Evolutionary conservation across 495 filamentous ascomycete species (phyloP), one percentile per base, ranked within the genome.

Genomic region (Podospora sp.): DNA sequence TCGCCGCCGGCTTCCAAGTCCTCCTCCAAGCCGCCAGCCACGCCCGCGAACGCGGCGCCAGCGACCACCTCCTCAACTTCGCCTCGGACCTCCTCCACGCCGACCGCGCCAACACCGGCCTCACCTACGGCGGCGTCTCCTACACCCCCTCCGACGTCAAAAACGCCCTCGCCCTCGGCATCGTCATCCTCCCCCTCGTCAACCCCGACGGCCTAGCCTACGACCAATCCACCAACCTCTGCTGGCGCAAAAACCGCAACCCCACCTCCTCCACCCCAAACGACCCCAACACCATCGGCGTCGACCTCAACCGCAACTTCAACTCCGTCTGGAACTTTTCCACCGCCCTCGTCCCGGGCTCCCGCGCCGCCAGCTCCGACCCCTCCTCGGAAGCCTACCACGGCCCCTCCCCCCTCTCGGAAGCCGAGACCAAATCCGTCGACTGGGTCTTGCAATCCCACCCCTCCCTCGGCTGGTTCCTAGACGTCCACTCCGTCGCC

Each of bases 171-270:
- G 63, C 63, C 22, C 68, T 76, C 9, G 79, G 79, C 60, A 71
- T 83, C 57, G 78, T 83, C 57, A 71, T 78, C 62, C 62, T 77
- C 26, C 78, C 78, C 1, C 40, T 77, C 35, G 73, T 70, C 64
- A 80, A 80, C 67, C 78, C 78, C n/a, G 78, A 80, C 63, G 78
- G 78, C 56, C 69, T 80, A n/a, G 71, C 70, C 20, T 77, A 76
- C 62, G 78, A 80, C 68, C 76, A 77, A 56, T 46, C 68, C n/a
- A 72, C 70, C 46, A 68, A 74, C 65, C 69, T 59, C 29, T 77
- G 74, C 72, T 80, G 78, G 78, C 75, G 78, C 58, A 80, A 80
- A 73, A 80, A 80, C 67, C 75, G 78, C 59, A 79, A 78, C 71
- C 53, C 65, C 2, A 20, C 55, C 6, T 25, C 25, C 11, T 25